Evolutionary conservation across 2,329 filamentous ascomycete species (phyloP).

Genomic region (Colletotrichum tofieldiae): DNA sequence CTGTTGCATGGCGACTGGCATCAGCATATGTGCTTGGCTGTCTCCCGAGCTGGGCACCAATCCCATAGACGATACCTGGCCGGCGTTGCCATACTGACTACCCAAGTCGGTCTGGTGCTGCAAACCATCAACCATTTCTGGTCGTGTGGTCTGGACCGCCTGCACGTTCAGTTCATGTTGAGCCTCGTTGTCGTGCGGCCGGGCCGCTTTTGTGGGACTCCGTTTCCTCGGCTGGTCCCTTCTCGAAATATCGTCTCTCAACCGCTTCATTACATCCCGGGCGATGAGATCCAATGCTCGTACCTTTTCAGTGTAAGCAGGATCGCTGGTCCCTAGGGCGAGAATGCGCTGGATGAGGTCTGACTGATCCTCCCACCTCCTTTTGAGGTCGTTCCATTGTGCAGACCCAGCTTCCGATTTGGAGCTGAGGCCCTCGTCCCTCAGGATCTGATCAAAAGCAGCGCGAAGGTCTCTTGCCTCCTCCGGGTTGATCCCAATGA

Average conservation of each 20-base stretch:
- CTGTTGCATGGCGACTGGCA: constrained; percentile 38
- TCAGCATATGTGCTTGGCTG: constrained; percentile 36
- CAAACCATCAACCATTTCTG: constrained; percentile 40
- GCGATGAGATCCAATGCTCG: constrained; percentile 81
- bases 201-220: neutral
- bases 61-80: constrained; percentile 37
- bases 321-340: constrained; percentile 64
- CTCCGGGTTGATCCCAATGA: constrained; percentile 61
- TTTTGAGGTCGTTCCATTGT: constrained; percentile 80
- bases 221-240: constrained; percentile 58
- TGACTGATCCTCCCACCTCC: constrained; percentile 75
- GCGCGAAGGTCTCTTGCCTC: constrained; percentile 73
- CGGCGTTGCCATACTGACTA: constrained; percentile 32
- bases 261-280: constrained; percentile 83
- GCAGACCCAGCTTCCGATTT: constrained; percentile 81
- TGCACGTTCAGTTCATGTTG: neutral
- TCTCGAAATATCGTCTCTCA: constrained; percentile 77
- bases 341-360: constrained; percentile 70
- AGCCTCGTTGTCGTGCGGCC: neutral
- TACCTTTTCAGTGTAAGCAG: constrained; percentile 68
- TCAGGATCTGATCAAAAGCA: constrained; percentile 77
- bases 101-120: constrained; percentile 13
- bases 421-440: constrained; percentile 77
- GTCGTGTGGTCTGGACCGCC: constrained; percentile 11
- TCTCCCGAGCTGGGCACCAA: constrained; percentile 28